phyloP scores from a whole-genome alignment of 371 early-diverging fungal species.

The Actinomortierella ambigua region DNA sequence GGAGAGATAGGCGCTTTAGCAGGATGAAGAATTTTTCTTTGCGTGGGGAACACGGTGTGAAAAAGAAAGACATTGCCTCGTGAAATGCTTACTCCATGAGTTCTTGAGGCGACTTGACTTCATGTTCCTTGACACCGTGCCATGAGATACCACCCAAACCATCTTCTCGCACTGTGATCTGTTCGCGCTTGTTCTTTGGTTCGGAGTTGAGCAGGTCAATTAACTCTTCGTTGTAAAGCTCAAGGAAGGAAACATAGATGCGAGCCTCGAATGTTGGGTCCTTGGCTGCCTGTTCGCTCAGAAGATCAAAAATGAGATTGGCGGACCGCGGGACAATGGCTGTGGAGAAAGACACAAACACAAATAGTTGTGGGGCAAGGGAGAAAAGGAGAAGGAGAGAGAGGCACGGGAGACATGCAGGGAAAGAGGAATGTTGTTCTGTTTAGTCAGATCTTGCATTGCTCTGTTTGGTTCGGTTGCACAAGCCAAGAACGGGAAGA shows the following conservation, averaged over 20 bases:
- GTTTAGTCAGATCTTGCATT: too few relatives aligned
- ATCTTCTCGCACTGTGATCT: slow-evolving; percentile 89
- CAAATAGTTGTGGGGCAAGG: not conserved
- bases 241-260: slow-evolving; percentile 82
- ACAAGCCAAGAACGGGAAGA: too few relatives aligned
- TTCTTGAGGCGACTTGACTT: slow-evolving; percentile 74
- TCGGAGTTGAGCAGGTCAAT: slow-evolving; percentile 78
- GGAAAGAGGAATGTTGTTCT: not conserved
- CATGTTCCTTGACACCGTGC: slow-evolving; percentile 87
- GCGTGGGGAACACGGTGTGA: not conserved
- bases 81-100: slow-evolving; percentile 60
- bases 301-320: slow-evolving; percentile 58
- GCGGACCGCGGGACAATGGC: slow-evolving; percentile 93
- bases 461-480: too few relatives aligned
- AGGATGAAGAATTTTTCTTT: too few relatives aligned
- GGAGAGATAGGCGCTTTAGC: too few relatives aligned
- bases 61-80: not conserved
- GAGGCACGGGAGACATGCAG: not conserved
- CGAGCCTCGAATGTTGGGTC: slow-evolving; percentile 53
- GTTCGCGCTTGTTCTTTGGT: slow-evolving; percentile 48
- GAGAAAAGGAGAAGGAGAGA: not conserved
- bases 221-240: slow-evolving; percentile 98
- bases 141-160: slow-evolving; percentile 87
- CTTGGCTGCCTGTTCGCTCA: slow-evolving; percentile 46
- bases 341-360: slow-evolving; percentile 9